Evolutionary conservation across 495 filamentous ascomycete genomes (phyloP), one percentile per base, ranked within the genome.

Genomic region (Stereocaulon alpinum): DNA sequence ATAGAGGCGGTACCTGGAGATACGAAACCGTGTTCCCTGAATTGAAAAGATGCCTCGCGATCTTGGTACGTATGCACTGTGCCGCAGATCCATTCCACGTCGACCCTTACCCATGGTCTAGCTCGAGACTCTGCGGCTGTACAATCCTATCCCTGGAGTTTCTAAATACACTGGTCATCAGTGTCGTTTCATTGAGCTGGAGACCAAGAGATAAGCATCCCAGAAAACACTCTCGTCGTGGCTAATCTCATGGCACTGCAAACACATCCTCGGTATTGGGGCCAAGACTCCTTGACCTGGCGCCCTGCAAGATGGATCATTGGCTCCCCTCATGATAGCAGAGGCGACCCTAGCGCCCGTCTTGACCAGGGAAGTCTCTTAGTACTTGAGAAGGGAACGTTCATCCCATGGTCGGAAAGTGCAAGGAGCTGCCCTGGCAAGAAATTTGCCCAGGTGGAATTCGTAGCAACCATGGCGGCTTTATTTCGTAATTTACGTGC

Each of bases 391-490:
- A 72, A 73, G 40, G 72, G 73, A 1, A 67, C 70, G 0, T 81
- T 70, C 55, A 18, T 79, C 2, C 72, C 72, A 0, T 83, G 78
- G 79, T 76, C 77, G 1, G 72, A 72, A 0, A 78, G 78, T 14
- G 61, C 70, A 2, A 66, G 74, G 0, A 63, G 73, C 40, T 81
- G 78, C 53, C 76, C 77, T 2, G 80, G 79, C 0, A 71, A 69
- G 63, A 81, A 77, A 55, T 77, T 81, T 59, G 67, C 74, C 0
- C 72, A 80, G 61, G 80, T 81, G 0, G 79, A 82, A 61, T 78
- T 79, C 59, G 79, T 81, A 2, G 77, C 77, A 0, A 67, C 68
- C 0, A 67, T 81, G 56, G 73, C 72, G 2, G 60, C 61, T 1
- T 48, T 82, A 6, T 76, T 83, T 59, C 63, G 68, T 3, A 58